These are phyloP conservation scores for Aphanomyces invadans DNA, from an alignment of 352 stramenopile genomes.

Conservation along the genomic window DNA sequence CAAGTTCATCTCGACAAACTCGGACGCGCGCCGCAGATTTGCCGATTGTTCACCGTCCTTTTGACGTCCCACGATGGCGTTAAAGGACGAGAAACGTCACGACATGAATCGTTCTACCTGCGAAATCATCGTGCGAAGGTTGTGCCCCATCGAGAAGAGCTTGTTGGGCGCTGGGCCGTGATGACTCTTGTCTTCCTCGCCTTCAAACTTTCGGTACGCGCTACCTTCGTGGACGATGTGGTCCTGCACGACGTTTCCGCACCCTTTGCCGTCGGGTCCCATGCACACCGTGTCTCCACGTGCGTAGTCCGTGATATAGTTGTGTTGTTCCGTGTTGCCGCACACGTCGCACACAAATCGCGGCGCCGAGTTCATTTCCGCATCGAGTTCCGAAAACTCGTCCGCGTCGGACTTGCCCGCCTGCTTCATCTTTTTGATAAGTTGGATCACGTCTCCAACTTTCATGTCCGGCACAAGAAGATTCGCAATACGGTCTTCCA, in stretches of 20 bases:
- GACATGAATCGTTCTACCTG: constrained; percentile 37
- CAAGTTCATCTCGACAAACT: constrained; percentile 95
- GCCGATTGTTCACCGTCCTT: constrained; percentile 82
- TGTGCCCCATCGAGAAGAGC: constrained; percentile 92
- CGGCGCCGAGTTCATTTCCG: constrained; percentile 74
- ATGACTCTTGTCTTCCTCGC: constrained; percentile 95
- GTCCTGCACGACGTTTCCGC: constrained; percentile 91
- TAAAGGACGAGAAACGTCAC: constrained; percentile 4
- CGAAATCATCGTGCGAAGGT: constrained; percentile 91
- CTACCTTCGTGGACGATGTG: constrained; percentile 95
- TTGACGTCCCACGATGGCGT: constrained; percentile 24
- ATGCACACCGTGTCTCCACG: constrained; percentile 84
- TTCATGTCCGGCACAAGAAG: constrained; percentile 78
- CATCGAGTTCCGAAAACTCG: constrained; percentile 79
- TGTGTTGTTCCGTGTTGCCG: constrained; percentile 84
- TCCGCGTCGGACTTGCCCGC: constrained; percentile 82
- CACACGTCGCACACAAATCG: constrained; percentile 80
- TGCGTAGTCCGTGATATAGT: constrained; percentile 85
- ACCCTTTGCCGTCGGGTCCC: constrained; percentile 79
- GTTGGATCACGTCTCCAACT: constrained; percentile 79
- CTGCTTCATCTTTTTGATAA: constrained; percentile 87
- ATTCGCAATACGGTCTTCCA: constrained; percentile 85
- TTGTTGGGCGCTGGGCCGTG: constrained; percentile 93
- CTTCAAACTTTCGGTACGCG: constrained; percentile 95
- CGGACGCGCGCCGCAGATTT: constrained; percentile 68